phyloP scores from a whole-genome alignment of 2,329 filamentous ascomycete genomes.

The Penicillium crustosum region DNA sequence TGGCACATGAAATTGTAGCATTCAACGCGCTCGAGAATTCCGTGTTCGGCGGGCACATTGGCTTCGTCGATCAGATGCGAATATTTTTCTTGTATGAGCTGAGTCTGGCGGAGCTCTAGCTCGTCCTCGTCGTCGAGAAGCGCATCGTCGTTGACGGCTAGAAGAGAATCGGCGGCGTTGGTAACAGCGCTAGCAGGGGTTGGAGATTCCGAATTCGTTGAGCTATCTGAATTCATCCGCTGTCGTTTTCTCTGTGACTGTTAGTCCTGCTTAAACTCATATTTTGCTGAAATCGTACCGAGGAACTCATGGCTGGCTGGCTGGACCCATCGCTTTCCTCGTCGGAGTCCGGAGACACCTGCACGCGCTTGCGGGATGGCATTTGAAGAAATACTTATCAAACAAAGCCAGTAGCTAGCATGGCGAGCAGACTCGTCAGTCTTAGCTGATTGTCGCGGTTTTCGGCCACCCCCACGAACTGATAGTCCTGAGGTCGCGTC shows the following conservation, averaged over 20 bases:
- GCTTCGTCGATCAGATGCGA: conserved; percentile 54
- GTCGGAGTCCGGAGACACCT: conserved; percentile 29
- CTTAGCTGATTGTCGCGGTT: neutral
- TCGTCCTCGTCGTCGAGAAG: conserved; percentile 38
- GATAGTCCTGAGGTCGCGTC: neutral
- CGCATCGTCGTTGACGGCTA: conserved; percentile 21
- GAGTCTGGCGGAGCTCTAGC: conserved; percentile 62
- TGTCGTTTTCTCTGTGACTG: conserved; percentile 43
- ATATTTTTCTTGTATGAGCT: conserved; percentile 57
- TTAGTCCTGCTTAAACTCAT: neutral
- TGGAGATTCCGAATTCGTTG: conserved; percentile 11
- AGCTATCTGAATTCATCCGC: conserved; percentile 23
- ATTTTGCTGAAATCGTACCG: conserved; percentile 30
- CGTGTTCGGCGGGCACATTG: conserved; percentile 76
- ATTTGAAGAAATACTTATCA: conserved; percentile 28
- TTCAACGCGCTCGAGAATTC: conserved; percentile 82
- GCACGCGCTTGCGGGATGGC: conserved; percentile 46
- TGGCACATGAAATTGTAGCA: conserved; percentile 98
- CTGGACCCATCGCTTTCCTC: conserved; percentile 34
- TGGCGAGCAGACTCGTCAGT: neutral
- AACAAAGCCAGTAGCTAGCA: neutral
- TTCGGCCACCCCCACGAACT: neutral
- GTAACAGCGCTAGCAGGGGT: conserved; percentile 18
- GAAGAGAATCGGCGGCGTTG: conserved; percentile 11
- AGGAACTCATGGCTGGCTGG: conserved; percentile 23